Conservation (phyloP, 1,139 yeast genomes). For the Debaryomyces fabryi region DNA sequence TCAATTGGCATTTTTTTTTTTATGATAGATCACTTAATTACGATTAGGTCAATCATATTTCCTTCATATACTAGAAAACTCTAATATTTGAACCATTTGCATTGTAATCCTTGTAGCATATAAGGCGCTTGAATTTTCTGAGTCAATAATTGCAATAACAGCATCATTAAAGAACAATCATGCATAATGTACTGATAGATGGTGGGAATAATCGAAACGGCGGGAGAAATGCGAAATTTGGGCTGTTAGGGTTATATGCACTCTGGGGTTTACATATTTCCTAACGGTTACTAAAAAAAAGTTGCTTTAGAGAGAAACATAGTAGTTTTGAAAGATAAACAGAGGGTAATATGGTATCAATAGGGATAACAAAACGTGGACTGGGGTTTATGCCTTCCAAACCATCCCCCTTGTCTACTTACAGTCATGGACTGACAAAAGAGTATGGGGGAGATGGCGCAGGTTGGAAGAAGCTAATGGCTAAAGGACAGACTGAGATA, state of each 20-base stretch:
- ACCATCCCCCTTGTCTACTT: background rate
- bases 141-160: background rate
- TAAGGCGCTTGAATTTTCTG: background rate
- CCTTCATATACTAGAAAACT: background rate
- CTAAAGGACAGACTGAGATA: background rate
- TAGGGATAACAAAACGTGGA: background rate
- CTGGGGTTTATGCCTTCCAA: background rate
- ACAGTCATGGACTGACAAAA: background rate
- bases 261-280: background rate
- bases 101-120: background rate
- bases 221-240: background rate
- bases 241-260: background rate
- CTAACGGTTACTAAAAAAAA: background rate
- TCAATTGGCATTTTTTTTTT: background rate
- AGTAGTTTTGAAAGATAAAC: background rate
- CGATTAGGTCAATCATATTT: background rate
- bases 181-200: background rate
- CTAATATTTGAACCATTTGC: background rate
- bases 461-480: background rate
- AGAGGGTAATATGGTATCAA: background rate
- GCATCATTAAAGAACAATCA: background rate
- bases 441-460: background rate
- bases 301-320: background rate
- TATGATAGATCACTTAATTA: background rate
- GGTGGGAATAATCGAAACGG: background rate